A percentile compares a stretch with the other conserved stretches of the same genome.
phyloP scores from a whole-genome alignment of 2,329 filamentous ascomycete species.

The Xylariaceae sp. region DNA sequence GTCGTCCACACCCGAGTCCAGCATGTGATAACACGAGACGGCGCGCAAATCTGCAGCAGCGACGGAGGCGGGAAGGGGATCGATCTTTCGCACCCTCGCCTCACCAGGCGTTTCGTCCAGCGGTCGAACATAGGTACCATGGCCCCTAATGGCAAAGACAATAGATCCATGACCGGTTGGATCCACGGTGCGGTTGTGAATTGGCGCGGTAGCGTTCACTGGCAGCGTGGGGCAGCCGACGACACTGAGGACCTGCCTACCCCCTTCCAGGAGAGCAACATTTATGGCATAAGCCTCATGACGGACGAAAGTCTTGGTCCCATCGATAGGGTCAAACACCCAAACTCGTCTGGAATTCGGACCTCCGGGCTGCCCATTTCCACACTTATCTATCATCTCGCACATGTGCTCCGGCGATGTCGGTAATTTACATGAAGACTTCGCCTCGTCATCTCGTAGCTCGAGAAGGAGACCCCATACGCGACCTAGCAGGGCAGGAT shows the following conservation, averaged over 20 bases:
- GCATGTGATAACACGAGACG: slow-evolving; percentile 43
- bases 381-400: slow-evolving; percentile 49
- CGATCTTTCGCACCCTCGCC: slow-evolving; percentile 30
- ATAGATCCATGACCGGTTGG: slow-evolving; percentile 42
- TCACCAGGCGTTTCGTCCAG: slow-evolving; percentile 28
- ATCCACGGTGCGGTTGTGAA: slow-evolving; percentile 42
- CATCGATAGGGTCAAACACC: slow-evolving; percentile 58
- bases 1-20: slow-evolving; percentile 44
- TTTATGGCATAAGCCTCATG: slow-evolving; percentile 54
- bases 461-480: slow-evolving; percentile 44
- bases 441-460: slow-evolving; percentile 25
- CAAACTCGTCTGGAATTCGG: slow-evolving; percentile 40
- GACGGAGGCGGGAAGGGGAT: slow-evolving; percentile 26
- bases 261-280: slow-evolving; percentile 46
- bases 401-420: slow-evolving; percentile 42
- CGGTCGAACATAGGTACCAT: slow-evolving; percentile 44
- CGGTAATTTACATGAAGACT: slow-evolving; percentile 32
- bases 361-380: slow-evolving; percentile 34
- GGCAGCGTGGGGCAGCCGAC: slow-evolving; percentile 45
- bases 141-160: slow-evolving; percentile 43
- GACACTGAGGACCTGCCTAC: slow-evolving; percentile 44
- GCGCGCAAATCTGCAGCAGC: slow-evolving; percentile 34
- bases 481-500: slow-evolving; percentile 38
- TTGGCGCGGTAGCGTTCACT: slow-evolving; percentile 33
- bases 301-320: slow-evolving; percentile 51